Base-by-base conservation (phyloP, 495 filamentous ascomycete species). In the Endocarpon pusillum region DNA sequence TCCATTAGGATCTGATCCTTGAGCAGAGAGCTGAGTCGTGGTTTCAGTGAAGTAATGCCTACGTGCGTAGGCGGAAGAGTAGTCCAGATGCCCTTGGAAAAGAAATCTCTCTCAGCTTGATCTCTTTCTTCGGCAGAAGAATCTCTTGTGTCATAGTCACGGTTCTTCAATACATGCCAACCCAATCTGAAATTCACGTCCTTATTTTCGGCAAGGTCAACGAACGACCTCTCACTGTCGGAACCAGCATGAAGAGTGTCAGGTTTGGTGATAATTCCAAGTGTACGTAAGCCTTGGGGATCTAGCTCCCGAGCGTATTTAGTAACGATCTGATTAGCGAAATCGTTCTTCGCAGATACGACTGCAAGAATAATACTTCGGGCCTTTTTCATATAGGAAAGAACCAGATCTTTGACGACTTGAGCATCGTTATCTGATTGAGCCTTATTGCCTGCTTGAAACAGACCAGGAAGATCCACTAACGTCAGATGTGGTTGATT, bases 251-350 rank as follows among this genome's bases (percentile, higher is more conserved):
- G 42, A 18, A 65, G 39, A 6, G 48, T 56, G 23, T 63, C 58
- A 10, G 67, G 66, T 38, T 72, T 72, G 0, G 69, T 72, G 43
- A 76, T 68, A 37, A 76, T 56, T 3, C 71, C 71, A 1, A 77
- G 38, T 0, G 71, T 77, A 3, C 71, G 62, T 2, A 51, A 39
- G 0, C 61, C 51, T 2, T 57, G 38, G 0, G 47, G 47, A 38
- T 76, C 72, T 19, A 58, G 41, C 6, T 50, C 33, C 8, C 51
- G 44, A n/a, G 54, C 54, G 21, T 58, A 48, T 0, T 41, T 38
- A 2, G 69, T 43, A 4, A 75, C 58, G 11, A 46, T 42, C 42
- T 74, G 69, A 38, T 61, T 60, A 2, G 56, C 58, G 20, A 53
- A 52, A 36, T 68, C 54, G 19, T 65, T 59, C 32, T 54, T 57